Evolutionary conservation across 352 stramenopile genomes (phyloP).

Genomic region (Pythium rishiriense): DNA sequence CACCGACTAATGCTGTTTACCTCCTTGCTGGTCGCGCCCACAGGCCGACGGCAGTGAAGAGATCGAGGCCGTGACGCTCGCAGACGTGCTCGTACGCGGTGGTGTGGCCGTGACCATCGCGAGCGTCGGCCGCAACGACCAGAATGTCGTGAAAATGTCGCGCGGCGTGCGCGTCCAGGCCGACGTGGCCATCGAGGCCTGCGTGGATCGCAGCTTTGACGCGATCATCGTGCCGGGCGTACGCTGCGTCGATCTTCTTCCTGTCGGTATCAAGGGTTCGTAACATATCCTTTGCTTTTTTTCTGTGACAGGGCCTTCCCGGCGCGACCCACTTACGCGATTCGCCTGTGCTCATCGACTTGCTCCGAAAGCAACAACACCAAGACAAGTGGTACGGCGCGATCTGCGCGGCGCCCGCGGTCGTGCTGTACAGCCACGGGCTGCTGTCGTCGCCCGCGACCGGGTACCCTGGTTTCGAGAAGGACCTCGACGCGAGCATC

Average conservation of each 20-base stretch:
- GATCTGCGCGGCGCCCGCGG: constrained; percentile 73
- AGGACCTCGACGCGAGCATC: constrained; percentile 47
- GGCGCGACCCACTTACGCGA: constrained; percentile 72
- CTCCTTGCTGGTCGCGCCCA: too few species aligned
- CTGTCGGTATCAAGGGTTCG: too few species aligned
- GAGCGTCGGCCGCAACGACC: constrained; percentile 49
- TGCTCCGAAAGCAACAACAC: constrained; percentile 70
- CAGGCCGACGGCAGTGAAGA: constrained; percentile 80
- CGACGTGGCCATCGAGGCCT: constrained; percentile 65
- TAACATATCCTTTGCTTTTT: too few species aligned
- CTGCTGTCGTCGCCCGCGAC: constrained; percentile 55
- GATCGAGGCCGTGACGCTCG: constrained; percentile 76
- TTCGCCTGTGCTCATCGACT: constrained; percentile 48
- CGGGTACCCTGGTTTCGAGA: constrained; percentile 70
- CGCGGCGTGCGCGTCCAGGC: constrained; percentile 70
- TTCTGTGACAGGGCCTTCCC: constrained; percentile 76
- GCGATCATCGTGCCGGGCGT: constrained; percentile 70
- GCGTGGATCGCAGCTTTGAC: constrained; percentile 57
- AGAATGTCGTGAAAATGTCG: constrained; percentile 78
- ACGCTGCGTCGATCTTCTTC: not conserved
- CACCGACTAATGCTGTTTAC: too few species aligned
- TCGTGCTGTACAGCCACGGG: constrained; percentile 68
- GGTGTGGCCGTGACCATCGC: constrained; percentile 66
- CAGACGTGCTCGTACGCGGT: constrained; percentile 71
- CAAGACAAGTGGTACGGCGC: constrained; percentile 65